Evolutionary conservation across 495 filamentous ascomycete genomes (phyloP).

Genomic region (Xylaria scruposa): DNA sequence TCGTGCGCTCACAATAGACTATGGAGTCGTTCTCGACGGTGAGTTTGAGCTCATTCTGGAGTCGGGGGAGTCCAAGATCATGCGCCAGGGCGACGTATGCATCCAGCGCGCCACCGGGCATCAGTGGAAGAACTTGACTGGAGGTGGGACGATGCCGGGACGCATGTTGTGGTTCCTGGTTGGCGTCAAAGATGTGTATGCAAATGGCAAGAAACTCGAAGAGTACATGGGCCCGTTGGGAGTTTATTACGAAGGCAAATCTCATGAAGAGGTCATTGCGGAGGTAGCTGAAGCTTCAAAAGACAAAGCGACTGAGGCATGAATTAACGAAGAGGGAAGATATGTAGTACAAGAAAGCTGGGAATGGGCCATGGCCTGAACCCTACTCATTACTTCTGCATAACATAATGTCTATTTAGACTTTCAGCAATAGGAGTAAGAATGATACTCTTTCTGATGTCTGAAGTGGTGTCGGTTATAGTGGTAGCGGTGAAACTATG

Average conservation of each 20-base stretch:
- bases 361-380: too few relatives aligned
- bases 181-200: not conserved
- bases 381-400: too few relatives aligned
- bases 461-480: too few relatives aligned
- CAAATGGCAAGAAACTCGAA: constrained; percentile 13
- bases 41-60: constrained; percentile 63
- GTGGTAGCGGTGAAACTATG: too few relatives aligned
- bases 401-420: too few relatives aligned
- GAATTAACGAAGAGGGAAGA: not conserved
- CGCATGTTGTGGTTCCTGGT: constrained; percentile 63
- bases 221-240: not conserved
- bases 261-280: not conserved
- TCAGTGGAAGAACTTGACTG: constrained; percentile 61
- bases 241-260: not conserved
- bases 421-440: too few relatives aligned
- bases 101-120: constrained; percentile 67
- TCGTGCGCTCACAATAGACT: constrained; percentile 69
- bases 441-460: too few relatives aligned
- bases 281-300: not conserved
- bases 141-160: constrained; percentile 55
- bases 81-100: constrained; percentile 61
- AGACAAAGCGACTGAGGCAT: not conserved
- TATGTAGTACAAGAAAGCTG: not conserved
- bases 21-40: constrained; percentile 70
- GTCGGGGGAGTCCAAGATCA: constrained; percentile 54